Evolutionary conservation across 352 stramenopile genomes (phyloP).

Genomic region (Globisporangium yorkense): DNA sequence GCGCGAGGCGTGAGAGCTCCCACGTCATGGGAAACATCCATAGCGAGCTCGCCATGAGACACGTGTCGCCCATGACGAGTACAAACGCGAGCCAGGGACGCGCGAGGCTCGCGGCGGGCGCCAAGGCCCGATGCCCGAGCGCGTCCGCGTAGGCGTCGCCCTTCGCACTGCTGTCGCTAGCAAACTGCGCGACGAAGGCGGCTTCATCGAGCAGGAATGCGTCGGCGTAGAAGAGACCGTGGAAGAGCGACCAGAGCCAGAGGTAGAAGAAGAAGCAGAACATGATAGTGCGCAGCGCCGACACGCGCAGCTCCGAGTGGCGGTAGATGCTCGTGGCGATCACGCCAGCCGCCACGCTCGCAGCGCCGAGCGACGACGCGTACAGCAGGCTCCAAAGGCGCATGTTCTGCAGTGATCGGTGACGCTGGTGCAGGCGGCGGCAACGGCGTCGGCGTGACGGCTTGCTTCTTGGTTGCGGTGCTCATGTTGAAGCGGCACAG

Average conservation of each 20-base stretch:
- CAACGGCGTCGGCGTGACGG: too few relatives aligned
- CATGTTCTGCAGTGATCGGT: constrained; percentile 4
- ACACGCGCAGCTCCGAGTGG: constrained; percentile 31
- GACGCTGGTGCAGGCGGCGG: too few relatives aligned
- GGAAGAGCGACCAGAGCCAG: constrained; percentile 54
- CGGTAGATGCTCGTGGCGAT: constrained; percentile 30
- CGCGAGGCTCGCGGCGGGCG: constrained; percentile 28
- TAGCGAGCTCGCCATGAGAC: constrained; percentile 32
- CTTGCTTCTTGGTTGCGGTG: too few relatives aligned
- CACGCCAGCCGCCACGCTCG: constrained; percentile 27
- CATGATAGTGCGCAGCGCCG: constrained; percentile 40
- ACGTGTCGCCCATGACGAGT: constrained; percentile 31
- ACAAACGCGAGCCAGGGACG: constrained; percentile 35
- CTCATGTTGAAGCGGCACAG: too few relatives aligned
- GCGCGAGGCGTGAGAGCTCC: constrained; percentile 35
- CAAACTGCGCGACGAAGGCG: constrained; percentile 7
- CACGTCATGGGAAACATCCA: constrained; percentile 47
- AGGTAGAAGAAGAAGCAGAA: constrained; percentile 60
- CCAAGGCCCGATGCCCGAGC: constrained; percentile 30
- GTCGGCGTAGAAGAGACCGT: constrained; percentile 37
- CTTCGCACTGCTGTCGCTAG: constrained; percentile 3
- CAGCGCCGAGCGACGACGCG: constrained; percentile 29
- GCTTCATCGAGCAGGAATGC: constrained; percentile 21
- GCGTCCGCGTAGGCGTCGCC: constrained; percentile 27
- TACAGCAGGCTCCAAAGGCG: constrained; percentile 42